A percentile compares a stretch with the other conserved stretches of the same genome.
These are phyloP conservation scores for Coniochaeta sp. DNA, from an alignment of 2,329 filamentous ascomycete genomes.

Conservation along the genomic window DNA sequence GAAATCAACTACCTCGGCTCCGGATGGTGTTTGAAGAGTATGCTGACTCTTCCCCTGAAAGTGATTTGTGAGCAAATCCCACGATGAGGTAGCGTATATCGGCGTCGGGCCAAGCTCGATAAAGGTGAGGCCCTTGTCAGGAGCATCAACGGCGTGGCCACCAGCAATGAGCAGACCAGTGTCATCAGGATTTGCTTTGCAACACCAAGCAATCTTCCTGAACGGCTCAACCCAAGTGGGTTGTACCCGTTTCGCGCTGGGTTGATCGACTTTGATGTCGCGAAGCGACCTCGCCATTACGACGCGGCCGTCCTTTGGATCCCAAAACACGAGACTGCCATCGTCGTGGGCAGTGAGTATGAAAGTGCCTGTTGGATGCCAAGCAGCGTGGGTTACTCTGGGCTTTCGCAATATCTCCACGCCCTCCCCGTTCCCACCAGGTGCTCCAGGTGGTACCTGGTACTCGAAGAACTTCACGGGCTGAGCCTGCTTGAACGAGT, in stretches of 20 bases:
- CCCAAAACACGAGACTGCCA: slow-evolving; percentile 89
- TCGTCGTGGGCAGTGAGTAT: slow-evolving; percentile 84
- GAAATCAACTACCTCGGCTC: slow-evolving; percentile 71
- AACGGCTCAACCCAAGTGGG: slow-evolving; percentile 65
- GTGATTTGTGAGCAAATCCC: slow-evolving; percentile 73
- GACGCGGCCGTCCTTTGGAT: slow-evolving; percentile 78
- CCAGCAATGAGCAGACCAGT: slow-evolving; percentile 83
- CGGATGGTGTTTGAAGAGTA: slow-evolving; percentile 67
- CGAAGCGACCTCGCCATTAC: slow-evolving; percentile 77
- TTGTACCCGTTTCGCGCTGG: slow-evolving; percentile 41
- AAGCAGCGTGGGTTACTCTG: slow-evolving; percentile 72
- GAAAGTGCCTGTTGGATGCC: slow-evolving; percentile 93
- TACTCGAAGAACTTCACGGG: slow-evolving; percentile 77
- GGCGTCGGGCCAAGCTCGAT: slow-evolving; percentile 85
- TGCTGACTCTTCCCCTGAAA: slow-evolving; percentile 69
- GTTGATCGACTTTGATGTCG: slow-evolving; percentile 65
- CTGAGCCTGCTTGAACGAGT: slow-evolving; percentile 89
- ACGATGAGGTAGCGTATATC: slow-evolving; percentile 83
- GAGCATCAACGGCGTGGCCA: slow-evolving; percentile 59
- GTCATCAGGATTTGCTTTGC: slow-evolving; percentile 88
- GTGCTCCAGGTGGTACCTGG: slow-evolving; percentile 69
- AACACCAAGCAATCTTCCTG: slow-evolving; percentile 81
- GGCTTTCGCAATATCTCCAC: slow-evolving; percentile 60
- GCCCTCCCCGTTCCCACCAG: slow-evolving; percentile 66
- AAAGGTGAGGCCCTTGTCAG: slow-evolving; percentile 74